These are phyloP conservation scores for Bretschneidera sinensis DNA, from an alignment of 345 rosid species.

Conservation along the genomic window DNA sequence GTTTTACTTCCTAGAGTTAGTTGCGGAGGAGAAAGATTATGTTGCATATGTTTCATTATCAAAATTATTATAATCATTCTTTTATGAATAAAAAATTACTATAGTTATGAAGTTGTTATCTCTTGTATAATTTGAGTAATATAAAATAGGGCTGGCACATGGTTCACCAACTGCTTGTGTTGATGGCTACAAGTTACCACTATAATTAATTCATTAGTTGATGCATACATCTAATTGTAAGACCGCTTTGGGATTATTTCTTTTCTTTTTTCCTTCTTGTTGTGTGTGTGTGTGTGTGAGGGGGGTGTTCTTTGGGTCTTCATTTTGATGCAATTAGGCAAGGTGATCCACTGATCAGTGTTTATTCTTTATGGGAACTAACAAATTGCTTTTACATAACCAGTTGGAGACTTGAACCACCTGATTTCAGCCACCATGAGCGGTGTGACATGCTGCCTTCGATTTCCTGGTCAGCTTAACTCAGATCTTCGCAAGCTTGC, in stretches of 20 bases:
- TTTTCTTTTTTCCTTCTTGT: too few relatives aligned
- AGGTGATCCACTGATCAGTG: constrained; percentile 1
- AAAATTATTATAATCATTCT: too few relatives aligned
- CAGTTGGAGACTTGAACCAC: constrained; percentile 79
- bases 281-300: too few relatives aligned
- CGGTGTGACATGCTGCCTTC: constrained; percentile 77
- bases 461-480: constrained; percentile 81
- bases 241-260: too few relatives aligned
- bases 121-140: too few relatives aligned
- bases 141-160: neutral
- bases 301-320: neutral
- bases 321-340: neutral
- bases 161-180: neutral
- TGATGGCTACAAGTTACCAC: neutral
- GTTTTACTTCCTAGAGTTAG: too few relatives aligned
- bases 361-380: constrained; percentile 7
- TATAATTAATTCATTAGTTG: neutral
- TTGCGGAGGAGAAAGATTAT: too few relatives aligned
- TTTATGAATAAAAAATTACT: too few relatives aligned
- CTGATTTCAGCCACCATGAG: constrained; percentile 79
- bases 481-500: constrained; percentile 82
- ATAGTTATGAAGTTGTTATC: too few relatives aligned
- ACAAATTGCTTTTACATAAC: constrained; percentile 16
- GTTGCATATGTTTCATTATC: too few relatives aligned
- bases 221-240: neutral